Percentiles rank a stretch among this genome's conserved stretches.
Conservation (phyloP, 805 yeast genomes). For the Metschnikowia hibisci region DNA sequence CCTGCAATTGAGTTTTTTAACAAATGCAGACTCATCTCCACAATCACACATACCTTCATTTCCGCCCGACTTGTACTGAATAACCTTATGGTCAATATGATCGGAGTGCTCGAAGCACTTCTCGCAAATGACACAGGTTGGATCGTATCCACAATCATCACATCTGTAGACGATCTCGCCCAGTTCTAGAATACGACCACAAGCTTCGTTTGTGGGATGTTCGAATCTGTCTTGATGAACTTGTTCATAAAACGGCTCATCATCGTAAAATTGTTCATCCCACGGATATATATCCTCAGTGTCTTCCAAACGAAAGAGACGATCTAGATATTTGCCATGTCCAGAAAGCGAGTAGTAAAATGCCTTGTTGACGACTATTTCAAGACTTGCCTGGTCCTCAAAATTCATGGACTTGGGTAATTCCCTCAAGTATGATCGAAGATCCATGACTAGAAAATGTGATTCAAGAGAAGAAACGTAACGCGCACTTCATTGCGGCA, state of each 20-base stretch:
- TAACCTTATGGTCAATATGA: slow-evolving; percentile 64
- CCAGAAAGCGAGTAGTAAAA: slow-evolving; percentile 26
- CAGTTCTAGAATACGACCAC: slow-evolving; percentile 58
- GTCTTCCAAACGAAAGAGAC: slow-evolving; percentile 12
- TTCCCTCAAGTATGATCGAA: slow-evolving; percentile 5
- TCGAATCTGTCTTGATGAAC: slow-evolving; percentile 10
- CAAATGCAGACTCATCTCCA: slow-evolving; percentile 69
- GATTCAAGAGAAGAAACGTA: background rate
- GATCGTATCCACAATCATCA: slow-evolving; percentile 71
- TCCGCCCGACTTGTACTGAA: slow-evolving; percentile 46
- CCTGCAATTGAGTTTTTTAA: slow-evolving; percentile 47
- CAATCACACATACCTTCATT: slow-evolving; percentile 61
- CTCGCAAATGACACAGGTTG: slow-evolving; percentile 72
- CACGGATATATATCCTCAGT: slow-evolving; percentile 4
- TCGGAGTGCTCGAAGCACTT: slow-evolving; percentile 68
- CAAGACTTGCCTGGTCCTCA: slow-evolving; percentile 6
- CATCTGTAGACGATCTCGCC: slow-evolving; percentile 73
- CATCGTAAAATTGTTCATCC: background rate
- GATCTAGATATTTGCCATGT: slow-evolving; percentile 13
- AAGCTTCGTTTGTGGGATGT: slow-evolving; percentile 59
- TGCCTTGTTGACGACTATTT: slow-evolving; percentile 22
- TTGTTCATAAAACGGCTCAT: slow-evolving; percentile 10
- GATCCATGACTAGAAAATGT: slow-evolving; percentile 1
- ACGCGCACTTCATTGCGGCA: background rate
- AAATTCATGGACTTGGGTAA: slow-evolving; percentile 9